These are phyloP conservation scores for Phaeoacremonium minimum DNA, from an alignment of 2,329 filamentous ascomycete genomes.

Conservation along the genomic window DNA sequence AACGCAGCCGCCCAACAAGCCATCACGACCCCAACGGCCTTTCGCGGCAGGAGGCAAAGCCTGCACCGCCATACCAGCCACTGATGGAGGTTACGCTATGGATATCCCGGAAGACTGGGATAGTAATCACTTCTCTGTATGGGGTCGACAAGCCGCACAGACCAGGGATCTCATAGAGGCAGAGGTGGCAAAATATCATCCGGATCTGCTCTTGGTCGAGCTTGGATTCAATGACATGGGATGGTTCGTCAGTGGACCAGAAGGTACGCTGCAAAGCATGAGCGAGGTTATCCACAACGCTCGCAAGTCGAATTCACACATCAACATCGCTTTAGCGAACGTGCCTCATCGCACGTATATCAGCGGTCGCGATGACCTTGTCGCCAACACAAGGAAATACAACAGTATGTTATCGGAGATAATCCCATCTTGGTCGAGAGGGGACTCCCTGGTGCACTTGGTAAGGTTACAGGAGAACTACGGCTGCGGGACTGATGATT, in stretches of 20 bases:
- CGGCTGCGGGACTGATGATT: constrained; percentile 15
- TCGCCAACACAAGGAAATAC: constrained; percentile 16
- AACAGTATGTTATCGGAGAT: constrained; percentile 17
- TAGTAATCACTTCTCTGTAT: constrained; percentile 24
- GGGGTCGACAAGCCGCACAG: constrained; percentile 26
- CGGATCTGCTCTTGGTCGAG: constrained; percentile 26
- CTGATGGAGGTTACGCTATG: constrained; percentile 23
- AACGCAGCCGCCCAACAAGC: constrained; percentile 15
- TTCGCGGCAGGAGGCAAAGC: constrained; percentile 6
- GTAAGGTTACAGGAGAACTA: constrained; percentile 26
- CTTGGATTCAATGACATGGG: constrained; percentile 28
- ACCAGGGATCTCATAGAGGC: constrained; percentile 19
- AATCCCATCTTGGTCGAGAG: constrained; percentile 17
- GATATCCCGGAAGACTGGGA: constrained; percentile 19
- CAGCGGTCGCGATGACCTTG: constrained; percentile 17
- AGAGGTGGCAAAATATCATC: constrained; percentile 19
- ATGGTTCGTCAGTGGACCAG: constrained; percentile 17
- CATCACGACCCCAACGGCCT: constrained; percentile 9
- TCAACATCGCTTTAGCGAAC: constrained; percentile 23
- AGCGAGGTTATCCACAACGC: constrained; percentile 21
- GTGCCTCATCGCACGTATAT: constrained; percentile 19
- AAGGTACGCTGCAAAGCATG: constrained; percentile 15
- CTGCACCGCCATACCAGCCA: constrained; percentile 2
- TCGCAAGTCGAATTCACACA: constrained; percentile 17
- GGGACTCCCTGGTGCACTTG: constrained; percentile 21